phyloP scores from a whole-genome alignment of 208 protist genomes.

The Herpetomonas samuelpessoai region DNA sequence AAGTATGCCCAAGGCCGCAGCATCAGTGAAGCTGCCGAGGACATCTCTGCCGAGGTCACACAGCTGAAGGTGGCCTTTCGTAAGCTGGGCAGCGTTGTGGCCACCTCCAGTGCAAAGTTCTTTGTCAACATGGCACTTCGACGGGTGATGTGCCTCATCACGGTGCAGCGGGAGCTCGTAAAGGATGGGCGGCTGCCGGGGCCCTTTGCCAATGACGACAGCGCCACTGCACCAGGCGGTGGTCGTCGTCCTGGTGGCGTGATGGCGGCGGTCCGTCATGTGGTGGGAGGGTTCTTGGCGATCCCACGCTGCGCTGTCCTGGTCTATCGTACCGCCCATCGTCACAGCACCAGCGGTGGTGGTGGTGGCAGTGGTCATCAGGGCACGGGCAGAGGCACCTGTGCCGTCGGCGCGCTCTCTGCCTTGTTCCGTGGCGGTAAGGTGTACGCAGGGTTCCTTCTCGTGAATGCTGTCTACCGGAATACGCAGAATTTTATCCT shows the following conservation, averaged over 20 bases:
- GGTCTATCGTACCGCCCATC: neutral
- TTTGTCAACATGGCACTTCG: constrained; percentile 39
- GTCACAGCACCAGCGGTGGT: too few species aligned
- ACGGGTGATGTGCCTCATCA: constrained; percentile 59
- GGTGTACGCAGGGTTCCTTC: neutral
- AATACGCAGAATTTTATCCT: neutral
- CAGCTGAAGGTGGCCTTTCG: neutral
- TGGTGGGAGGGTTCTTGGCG: neutral
- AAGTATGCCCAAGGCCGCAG: neutral
- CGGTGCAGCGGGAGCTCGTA: constrained; percentile 77
- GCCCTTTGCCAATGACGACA: neutral
- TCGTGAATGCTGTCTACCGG: neutral
- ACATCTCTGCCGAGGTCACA: neutral
- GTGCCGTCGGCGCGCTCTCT: neutral
- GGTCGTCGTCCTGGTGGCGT: neutral
- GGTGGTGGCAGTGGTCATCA: too few species aligned
- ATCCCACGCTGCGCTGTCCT: neutral
- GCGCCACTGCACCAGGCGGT: too few species aligned
- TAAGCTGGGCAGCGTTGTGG: constrained; percentile 9
- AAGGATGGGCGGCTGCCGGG: constrained; percentile 62
- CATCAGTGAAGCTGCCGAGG: neutral
- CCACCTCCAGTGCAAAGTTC: constrained; percentile 56
- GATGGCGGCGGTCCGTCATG: neutral
- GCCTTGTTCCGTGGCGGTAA: neutral
- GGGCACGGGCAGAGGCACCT: too few species aligned